Evolutionary conservation across 768 basidiomycete species (phyloP).

Genomic region (Ephemerocybe angulata): DNA sequence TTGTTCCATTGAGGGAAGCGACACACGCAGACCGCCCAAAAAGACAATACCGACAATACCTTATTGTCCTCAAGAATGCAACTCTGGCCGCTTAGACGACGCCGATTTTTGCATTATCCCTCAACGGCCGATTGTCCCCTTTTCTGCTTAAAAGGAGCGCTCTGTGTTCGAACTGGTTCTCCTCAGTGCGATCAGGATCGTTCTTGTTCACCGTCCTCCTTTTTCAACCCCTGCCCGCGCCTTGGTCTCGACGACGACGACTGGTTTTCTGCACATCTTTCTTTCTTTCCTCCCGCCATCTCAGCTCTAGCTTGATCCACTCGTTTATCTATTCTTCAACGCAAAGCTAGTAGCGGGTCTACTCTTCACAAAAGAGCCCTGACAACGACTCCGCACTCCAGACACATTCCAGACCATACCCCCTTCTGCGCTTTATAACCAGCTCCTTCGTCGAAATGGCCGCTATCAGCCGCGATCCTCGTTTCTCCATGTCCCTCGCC

Average conservation of each 20-base stretch:
- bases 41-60: neutral
- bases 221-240: neutral
- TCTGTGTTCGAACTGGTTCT: neutral
- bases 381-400: neutral
- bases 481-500: neutral
- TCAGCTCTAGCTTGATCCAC: neutral
- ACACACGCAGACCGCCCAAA: neutral
- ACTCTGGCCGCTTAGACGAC: neutral
- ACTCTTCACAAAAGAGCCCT: neutral
- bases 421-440: neutral
- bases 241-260: no score
- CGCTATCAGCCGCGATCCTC: neutral
- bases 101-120: neutral
- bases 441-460: neutral
- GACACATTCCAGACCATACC: neutral
- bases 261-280: no score
- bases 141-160: neutral
- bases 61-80: constrained; percentile 5
- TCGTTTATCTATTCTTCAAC: neutral
- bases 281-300: neutral
- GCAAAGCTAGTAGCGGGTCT: constrained; percentile 4
- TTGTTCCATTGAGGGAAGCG: neutral
- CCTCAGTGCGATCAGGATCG: constrained; percentile 6
- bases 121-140: neutral
- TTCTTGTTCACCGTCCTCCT: neutral